Base-by-base conservation (phyloP, 2,329 filamentous ascomycete species). In the Neobulgaria alba region DNA sequence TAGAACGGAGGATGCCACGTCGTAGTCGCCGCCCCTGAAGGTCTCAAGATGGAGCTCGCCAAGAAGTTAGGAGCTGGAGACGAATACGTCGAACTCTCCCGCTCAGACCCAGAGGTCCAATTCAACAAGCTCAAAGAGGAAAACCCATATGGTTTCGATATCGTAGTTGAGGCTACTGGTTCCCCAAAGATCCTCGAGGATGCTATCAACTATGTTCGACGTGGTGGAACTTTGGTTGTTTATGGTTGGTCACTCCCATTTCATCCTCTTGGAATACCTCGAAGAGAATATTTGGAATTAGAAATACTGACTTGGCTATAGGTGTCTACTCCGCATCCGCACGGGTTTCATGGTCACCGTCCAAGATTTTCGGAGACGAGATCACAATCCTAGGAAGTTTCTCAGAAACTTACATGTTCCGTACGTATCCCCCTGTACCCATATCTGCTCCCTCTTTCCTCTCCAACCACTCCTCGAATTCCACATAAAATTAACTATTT, bases 311-410 rank as follows among this genome's bases (percentile, higher is more conserved):
- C n/a, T n/a, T n/a, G n/a, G n/a, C n/a, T n/a, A n/a, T n/a, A 50
- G 81, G 54, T 45, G 82, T 86, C 18, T 86, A 85, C 58, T 66
- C 73, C 48, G 73, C 68, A 48, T 62, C 71, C 19, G 79, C 74
- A 41, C 71, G 72, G 36, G 79, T 86, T 20, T 68, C 72, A 3
- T 84, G 80, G 78, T 68, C 77, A 4, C 82, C 82, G n/a, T 69
- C 72, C 59, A 82, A 81, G 66, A 85, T 87, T 54, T 85, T 65
- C 51, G 67, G 67, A 31, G 67, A 73, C 48, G 81, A 85, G 61
- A 82, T 86, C 52, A 84, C 79, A 50, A 82, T 86, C 51, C 65
- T 85, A 39, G 80, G 81, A 18, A 81, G 75, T 38, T 86, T 85
- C 65, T 83, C 77, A 35, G 80, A 85, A 61, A 82, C 78, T 17